Evolutionary conservation across 768 basidiomycete species (phyloP).

Genomic region (Floccularia luteovirens): DNA sequence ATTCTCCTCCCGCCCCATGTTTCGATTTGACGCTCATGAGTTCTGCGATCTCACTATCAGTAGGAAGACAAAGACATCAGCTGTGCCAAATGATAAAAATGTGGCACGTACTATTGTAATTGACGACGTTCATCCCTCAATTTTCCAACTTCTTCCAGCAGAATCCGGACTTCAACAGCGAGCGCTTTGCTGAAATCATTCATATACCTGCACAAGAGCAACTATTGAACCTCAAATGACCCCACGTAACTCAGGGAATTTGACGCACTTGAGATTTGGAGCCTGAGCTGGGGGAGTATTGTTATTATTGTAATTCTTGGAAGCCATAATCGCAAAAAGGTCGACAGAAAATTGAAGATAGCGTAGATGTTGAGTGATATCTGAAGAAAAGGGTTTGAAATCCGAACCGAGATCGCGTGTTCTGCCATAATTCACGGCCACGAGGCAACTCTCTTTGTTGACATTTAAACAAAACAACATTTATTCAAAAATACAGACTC

Average conservation of each 20-base stretch:
- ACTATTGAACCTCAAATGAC: background rate
- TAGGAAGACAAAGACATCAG: conserved; percentile 2
- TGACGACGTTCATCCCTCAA: conserved; percentile 69
- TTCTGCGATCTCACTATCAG: conserved; percentile 70
- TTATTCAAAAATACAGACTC: too few species aligned
- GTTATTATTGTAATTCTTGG: background rate
- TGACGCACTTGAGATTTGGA: too few species aligned
- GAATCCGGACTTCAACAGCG: conserved; percentile 70
- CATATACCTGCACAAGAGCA: conserved; percentile 39
- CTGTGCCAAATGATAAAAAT: background rate
- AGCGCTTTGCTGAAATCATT: conserved; percentile 83
- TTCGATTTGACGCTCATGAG: conserved; percentile 80
- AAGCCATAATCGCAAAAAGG: too few species aligned
- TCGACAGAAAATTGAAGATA: too few species aligned
- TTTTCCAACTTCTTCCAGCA: conserved; percentile 75
- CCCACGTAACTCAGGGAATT: background rate
- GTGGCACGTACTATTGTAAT: conserved; percentile 65
- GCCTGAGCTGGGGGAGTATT: too few species aligned
- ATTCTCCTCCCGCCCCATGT: conserved; percentile 75
- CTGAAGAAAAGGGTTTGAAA: too few species aligned
- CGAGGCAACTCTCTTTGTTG: too few species aligned
- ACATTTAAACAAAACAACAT: too few species aligned
- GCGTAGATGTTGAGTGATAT: too few species aligned
- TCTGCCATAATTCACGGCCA: too few species aligned
- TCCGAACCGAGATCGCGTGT: too few species aligned